These are phyloP conservation scores for Nymphaea colorata DNA, from an alignment of 164 flowering plant genomes.

Conservation along the genomic window DNA sequence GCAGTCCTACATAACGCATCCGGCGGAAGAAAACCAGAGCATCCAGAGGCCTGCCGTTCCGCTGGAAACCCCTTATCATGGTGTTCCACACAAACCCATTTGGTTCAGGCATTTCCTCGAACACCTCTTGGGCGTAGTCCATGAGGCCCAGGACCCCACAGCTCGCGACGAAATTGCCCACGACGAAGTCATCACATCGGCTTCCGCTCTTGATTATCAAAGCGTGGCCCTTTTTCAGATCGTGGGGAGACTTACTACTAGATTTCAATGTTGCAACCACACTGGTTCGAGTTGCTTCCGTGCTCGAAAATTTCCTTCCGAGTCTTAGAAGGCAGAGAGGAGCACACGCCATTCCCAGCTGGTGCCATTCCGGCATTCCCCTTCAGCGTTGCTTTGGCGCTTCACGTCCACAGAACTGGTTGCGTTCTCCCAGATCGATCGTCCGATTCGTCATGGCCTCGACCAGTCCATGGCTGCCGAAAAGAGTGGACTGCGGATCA, in stretches of 20 bases:
- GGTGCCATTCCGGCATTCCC: not conserved
- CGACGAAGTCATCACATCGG: constrained; percentile 17
- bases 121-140: constrained; percentile 17
- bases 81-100: constrained; percentile 25
- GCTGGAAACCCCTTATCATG: constrained; percentile 18
- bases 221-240: constrained; percentile 13
- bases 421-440: no score
- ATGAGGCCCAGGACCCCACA: constrained; percentile 15
- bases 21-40: constrained; percentile 11
- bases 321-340: not conserved
- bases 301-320: not conserved
- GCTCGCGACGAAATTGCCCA: constrained; percentile 15
- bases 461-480: no score
- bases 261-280: constrained; percentile 6
- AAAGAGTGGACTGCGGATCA: no score
- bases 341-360: not conserved
- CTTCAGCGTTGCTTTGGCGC: no score
- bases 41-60: constrained; percentile 12
- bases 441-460: no score
- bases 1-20: constrained; percentile 10
- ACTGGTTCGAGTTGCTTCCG: constrained; percentile 9
- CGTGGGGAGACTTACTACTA: constrained; percentile 5
- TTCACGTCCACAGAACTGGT: no score
- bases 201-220: constrained; percentile 13
- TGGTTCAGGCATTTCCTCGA: constrained; percentile 20